Percentiles rank a stretch among this genome's conserved stretches.
These are phyloP conservation scores for Helianthus annuus DNA, from an alignment of 129 eudicot genomes.

Conservation along the genomic window DNA sequence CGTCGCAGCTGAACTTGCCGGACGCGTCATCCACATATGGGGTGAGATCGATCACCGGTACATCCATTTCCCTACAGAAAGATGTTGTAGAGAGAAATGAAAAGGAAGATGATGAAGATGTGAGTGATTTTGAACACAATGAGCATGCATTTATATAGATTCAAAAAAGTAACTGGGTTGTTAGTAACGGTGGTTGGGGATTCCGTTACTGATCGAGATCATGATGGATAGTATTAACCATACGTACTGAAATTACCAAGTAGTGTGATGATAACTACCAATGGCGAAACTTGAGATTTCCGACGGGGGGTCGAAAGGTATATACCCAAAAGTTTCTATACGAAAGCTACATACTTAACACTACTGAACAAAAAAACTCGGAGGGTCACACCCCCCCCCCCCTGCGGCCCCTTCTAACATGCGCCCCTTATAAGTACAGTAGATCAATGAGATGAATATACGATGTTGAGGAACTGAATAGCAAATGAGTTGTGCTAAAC, in stretches of 20 bases:
- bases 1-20: conserved; percentile 24
- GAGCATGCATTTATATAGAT: conserved; percentile 27
- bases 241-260: background rate
- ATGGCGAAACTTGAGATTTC: too few species aligned
- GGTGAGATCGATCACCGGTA: conserved; percentile 73
- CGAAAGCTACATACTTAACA: too few species aligned
- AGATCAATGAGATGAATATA: background rate
- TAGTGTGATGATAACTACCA: too few species aligned
- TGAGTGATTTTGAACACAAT: conserved; percentile 1
- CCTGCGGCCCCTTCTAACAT: too few species aligned
- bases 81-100: conserved; percentile 3
- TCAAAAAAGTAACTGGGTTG: background rate
- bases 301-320: too few species aligned
- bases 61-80: conserved; percentile 43
- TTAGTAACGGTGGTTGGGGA: conserved; percentile 21
- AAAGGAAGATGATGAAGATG: background rate
- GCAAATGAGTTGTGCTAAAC: background rate
- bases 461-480: background rate
- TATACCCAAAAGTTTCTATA: too few species aligned
- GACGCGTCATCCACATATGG: conserved; percentile 47
- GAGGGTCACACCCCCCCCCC: too few species aligned
- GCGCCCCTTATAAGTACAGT: background rate
- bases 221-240: conserved; percentile 3
- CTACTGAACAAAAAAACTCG: too few species aligned
- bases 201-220: background rate